These are phyloP conservation scores for Leishmania major DNA, from an alignment of 208 protist genomes.

Conservation along the genomic window DNA sequence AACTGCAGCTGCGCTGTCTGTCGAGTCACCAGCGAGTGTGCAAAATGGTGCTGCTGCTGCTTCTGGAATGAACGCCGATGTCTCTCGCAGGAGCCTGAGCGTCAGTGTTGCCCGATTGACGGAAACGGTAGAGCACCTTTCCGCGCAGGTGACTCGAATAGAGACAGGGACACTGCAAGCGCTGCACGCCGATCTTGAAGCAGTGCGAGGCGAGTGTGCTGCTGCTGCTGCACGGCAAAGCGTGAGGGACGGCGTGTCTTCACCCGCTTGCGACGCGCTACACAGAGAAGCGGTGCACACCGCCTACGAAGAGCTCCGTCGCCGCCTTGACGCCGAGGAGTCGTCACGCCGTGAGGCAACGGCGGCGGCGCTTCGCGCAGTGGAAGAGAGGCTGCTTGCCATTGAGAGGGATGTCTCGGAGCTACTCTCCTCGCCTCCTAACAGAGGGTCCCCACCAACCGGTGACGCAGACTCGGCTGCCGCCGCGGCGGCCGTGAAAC, in stretches of 20 bases:
- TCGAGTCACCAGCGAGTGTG: neutral
- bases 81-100: neutral
- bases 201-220: conserved; percentile 7
- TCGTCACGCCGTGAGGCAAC: neutral
- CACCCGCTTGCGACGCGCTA: neutral
- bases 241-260: neutral
- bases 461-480: neutral
- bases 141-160: neutral
- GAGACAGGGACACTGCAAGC: neutral
- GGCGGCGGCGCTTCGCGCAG: neutral
- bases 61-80: neutral
- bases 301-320: neutral
- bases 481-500: neutral
- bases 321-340: conserved; percentile 5
- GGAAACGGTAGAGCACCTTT: conserved; percentile 2
- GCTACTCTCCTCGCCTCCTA: neutral
- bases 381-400: neutral
- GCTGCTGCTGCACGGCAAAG: neutral
- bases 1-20: neutral
- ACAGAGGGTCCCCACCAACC: neutral
- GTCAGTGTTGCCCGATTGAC: neutral
- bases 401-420: conserved; percentile 2
- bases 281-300: conserved; percentile 2
- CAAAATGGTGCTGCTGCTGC: neutral
- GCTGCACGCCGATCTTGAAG: conserved; percentile 8